Base-by-base conservation (phyloP, 495 filamentous ascomycete species). In the Oidiodendron maius region DNA sequence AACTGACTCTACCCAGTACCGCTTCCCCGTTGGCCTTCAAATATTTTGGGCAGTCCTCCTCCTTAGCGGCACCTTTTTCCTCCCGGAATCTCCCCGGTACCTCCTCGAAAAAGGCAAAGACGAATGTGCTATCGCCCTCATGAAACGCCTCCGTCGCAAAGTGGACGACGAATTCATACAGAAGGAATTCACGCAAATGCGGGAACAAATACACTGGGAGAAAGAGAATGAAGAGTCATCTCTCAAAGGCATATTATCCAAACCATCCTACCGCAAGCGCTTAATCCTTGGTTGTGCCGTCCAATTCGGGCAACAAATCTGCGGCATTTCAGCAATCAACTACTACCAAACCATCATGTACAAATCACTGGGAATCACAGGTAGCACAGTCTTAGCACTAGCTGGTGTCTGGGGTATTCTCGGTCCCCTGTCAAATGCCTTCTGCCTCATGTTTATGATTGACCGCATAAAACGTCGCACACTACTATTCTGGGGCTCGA, bases 301-400 rank as follows among this genome's bases (percentile, higher is more conserved):
- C 21, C 52, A 52, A 50, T 53, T 41, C 24, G 40, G 26, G 9
- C 35, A 30, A 8, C 34, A 56, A 28, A 18, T 44, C 21, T 32
- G 42, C 4, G 53, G 53, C 13, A 53, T 23, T 37, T 24, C 40
- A 6, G 53, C 53, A 12, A 56, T 56, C 9, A 28, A 45, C 26
- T 52, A 28, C 37, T 56, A 21, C 46, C 47, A 26, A 6, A 18
- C 26, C 30, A 18, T 21, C 3, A 18, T 48, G 9, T 48, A 48
- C 24, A 3, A 20, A 10, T n/a, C 13, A 5, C 20, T 48, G 10
- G 44, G 44, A 11, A 22, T 8, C 18, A n/a, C 3, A 5, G 32
- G 15, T 5, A 39, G 30, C 32, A 48, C 23, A 9, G 30, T 4
- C 3, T 20, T 48, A 9, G 3, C 41, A 3, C 4, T 48, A 4